These are phyloP conservation scores for Colletotrichum tofieldiae DNA, from an alignment of 2,329 filamentous ascomycete species.

Conservation along the genomic window DNA sequence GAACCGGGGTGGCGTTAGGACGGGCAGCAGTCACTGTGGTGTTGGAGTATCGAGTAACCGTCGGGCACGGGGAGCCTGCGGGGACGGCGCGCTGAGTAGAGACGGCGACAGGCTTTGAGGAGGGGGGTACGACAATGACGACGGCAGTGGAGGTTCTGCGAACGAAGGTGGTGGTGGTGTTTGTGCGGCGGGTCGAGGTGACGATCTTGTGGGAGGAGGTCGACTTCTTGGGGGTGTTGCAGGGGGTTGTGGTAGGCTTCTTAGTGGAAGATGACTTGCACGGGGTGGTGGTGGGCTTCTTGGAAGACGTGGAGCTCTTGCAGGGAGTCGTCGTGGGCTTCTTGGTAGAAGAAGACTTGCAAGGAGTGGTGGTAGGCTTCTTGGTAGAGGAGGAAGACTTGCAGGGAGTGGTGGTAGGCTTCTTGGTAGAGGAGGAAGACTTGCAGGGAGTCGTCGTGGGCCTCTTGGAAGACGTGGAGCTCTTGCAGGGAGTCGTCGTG, in stretches of 20 bases:
- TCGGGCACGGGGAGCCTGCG: background rate
- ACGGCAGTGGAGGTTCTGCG: slow-evolving; percentile 8
- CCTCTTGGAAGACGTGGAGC: background rate
- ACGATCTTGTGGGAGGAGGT: background rate
- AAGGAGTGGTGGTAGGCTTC: background rate
- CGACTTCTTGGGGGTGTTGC: slow-evolving; percentile 9
- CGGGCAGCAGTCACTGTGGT: background rate
- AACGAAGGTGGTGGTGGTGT: slow-evolving; percentile 23
- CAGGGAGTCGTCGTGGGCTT: background rate
- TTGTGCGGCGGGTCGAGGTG: slow-evolving; percentile 20
- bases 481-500: background rate
- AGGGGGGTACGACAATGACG: background rate
- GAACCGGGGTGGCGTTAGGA: background rate
- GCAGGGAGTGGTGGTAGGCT: background rate
- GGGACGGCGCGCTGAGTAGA: background rate
- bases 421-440: background rate
- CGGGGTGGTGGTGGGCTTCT: background rate
- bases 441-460: background rate
- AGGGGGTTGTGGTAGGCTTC: background rate
- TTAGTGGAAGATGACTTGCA: background rate
- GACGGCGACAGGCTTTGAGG: background rate
- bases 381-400: background rate
- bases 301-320: background rate
- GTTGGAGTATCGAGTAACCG: background rate
- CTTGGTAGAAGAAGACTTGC: background rate